Percentiles rank a stretch among this genome's conserved stretches.
Conservation (phyloP, 2,329 filamentous ascomycete species). For the Coniochaeta prunicola region DNA sequence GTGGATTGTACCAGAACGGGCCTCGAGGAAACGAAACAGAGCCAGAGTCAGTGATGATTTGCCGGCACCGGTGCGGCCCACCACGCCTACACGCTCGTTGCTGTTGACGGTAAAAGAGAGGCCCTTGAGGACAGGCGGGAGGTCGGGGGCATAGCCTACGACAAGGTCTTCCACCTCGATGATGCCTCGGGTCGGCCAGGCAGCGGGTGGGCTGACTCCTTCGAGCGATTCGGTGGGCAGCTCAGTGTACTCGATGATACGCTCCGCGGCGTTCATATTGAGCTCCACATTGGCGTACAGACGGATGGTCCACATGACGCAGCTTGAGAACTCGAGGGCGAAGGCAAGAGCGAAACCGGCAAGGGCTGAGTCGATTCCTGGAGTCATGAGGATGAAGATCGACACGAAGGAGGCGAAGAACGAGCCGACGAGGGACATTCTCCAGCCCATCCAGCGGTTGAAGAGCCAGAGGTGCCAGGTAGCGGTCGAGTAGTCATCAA, state of each 20-base stretch:
- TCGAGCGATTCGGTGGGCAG: constrained; percentile 59
- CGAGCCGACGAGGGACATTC: constrained; percentile 63
- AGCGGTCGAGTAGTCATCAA: constrained; percentile 61
- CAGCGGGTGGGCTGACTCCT: constrained; percentile 55
- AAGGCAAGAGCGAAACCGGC: constrained; percentile 73
- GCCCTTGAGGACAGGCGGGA: constrained; percentile 63
- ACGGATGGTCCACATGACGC: constrained; percentile 59
- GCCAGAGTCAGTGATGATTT: constrained; percentile 72
- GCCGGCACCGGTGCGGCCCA: constrained; percentile 71
- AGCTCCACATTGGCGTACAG: constrained; percentile 66
- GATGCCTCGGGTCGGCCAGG: constrained; percentile 68
- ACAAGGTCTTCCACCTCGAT: constrained; percentile 69
- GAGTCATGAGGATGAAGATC: constrained; percentile 53
- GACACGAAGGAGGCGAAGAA: constrained; percentile 61
- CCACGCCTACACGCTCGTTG: constrained; percentile 67
- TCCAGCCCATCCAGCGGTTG: constrained; percentile 70
- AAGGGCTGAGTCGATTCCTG: constrained; percentile 58
- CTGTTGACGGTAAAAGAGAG: constrained; percentile 59
- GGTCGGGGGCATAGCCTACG: constrained; percentile 62
- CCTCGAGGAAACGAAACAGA: constrained; percentile 71
- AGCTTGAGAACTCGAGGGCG: constrained; percentile 59
- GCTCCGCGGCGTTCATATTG: constrained; percentile 72
- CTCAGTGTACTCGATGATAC: constrained; percentile 67
- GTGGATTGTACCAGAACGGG: constrained; percentile 54
- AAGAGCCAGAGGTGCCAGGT: constrained; percentile 65